phyloP scores from a whole-genome alignment of 2,329 filamentous ascomycete species.

The Hymenoscyphus infarciens region DNA sequence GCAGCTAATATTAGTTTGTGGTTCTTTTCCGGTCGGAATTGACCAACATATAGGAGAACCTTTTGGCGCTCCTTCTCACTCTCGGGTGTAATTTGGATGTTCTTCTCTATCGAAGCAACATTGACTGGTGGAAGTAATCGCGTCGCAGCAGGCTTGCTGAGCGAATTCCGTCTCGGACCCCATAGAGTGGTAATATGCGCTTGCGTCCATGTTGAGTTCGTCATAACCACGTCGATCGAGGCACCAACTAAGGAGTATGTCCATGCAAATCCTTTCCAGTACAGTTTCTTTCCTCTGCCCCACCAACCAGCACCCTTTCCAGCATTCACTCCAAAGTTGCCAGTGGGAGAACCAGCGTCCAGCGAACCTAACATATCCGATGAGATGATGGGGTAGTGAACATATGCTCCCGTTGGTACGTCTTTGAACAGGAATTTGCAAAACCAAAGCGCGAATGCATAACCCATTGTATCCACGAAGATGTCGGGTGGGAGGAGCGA shows the following conservation, averaged over 20 bases:
- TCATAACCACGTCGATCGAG: slow-evolving; percentile 91
- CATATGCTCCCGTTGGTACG: slow-evolving; percentile 86
- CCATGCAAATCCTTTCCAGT: slow-evolving; percentile 82
- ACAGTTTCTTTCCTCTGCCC: slow-evolving; percentile 69
- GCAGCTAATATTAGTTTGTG: slow-evolving; percentile 82
- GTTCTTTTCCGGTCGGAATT: slow-evolving; percentile 97
- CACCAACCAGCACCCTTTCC: slow-evolving; percentile 71
- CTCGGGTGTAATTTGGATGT: slow-evolving; percentile 65
- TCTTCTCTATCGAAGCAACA: slow-evolving; percentile 75
- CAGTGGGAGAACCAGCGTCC: slow-evolving; percentile 56
- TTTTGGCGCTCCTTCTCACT: slow-evolving; percentile 69
- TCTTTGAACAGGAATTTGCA: slow-evolving; percentile 75
- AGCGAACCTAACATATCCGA: slow-evolving; percentile 94
- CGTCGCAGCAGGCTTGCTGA: slow-evolving; percentile 48
- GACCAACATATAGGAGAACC: slow-evolving; percentile 85
- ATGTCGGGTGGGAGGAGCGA: slow-evolving; percentile 88
- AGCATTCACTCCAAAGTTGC: slow-evolving; percentile 72
- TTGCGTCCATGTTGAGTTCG: slow-evolving; percentile 94
- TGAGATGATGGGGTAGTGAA: slow-evolving; percentile 97
- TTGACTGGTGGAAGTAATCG: slow-evolving; percentile 92
- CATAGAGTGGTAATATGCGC: slow-evolving; percentile 77
- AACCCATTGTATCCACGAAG: slow-evolving; percentile 97
- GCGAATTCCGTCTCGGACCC: slow-evolving; percentile 54
- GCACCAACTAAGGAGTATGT: slow-evolving; percentile 81
- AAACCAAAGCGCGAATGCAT: slow-evolving; percentile 83